phyloP scores from a whole-genome alignment of 345 rosid species.

The thale cress (Arabidopsis thaliana) region DNA sequence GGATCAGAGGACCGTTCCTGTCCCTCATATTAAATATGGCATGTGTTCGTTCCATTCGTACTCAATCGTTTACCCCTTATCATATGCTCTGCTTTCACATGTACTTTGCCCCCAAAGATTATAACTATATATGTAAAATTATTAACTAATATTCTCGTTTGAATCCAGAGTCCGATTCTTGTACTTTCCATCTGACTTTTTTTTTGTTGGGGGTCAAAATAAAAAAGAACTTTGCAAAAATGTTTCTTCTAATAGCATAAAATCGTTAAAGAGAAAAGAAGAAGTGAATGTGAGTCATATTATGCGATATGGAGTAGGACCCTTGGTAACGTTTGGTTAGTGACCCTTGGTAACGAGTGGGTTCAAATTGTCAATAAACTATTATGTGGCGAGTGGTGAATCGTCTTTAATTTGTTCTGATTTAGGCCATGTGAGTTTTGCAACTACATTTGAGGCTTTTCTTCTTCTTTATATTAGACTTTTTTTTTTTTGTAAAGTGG shows the following conservation, averaged over 20 bases:
- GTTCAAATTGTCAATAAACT: conserved; percentile 9
- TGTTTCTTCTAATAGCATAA: conserved; percentile 26
- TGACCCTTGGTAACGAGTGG: neutral
- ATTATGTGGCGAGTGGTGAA: conserved; percentile 26
- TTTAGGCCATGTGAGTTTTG: conserved; percentile 33
- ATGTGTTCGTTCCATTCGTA: conserved; percentile 36
- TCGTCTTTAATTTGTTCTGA: conserved; percentile 34
- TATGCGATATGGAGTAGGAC: conserved; percentile 30
- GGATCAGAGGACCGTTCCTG: conserved; percentile 46
- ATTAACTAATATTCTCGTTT: conserved; percentile 41
- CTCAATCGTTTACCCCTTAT: conserved; percentile 28
- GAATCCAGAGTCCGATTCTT: conserved; percentile 24
- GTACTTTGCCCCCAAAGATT: conserved; percentile 25
- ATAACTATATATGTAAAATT: conserved; percentile 9
- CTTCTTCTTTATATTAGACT: neutral
- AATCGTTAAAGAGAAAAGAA: conserved; percentile 5
- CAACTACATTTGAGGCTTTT: neutral
- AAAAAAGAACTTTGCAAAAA: neutral
- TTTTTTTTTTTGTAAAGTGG: conserved; percentile 3
- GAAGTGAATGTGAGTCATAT: conserved; percentile 25
- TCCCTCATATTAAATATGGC: conserved; percentile 45
- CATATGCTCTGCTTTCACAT: conserved; percentile 48
- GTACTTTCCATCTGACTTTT: conserved; percentile 38
- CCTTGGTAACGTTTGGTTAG: neutral
- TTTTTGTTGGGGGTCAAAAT: neutral